Evolutionary conservation across 2,329 filamentous ascomycete species (phyloP).

Genomic region (Penicillium sp.): DNA sequence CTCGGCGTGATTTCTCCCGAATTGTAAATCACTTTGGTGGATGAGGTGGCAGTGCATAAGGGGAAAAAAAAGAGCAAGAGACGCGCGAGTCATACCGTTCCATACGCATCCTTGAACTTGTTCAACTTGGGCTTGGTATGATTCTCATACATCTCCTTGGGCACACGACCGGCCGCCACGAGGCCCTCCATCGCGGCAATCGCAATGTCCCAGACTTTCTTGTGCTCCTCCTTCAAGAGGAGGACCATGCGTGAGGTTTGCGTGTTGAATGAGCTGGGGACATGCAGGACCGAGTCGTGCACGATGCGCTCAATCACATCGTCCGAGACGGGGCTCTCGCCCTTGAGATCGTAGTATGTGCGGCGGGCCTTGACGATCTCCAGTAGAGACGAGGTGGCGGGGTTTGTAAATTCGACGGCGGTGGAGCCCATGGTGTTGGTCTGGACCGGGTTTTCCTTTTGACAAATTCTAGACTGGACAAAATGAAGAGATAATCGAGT

Average conservation of each 20-base stretch:
- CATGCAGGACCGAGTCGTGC: constrained; percentile 52
- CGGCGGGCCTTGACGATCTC: constrained; percentile 30
- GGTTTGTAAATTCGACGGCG: constrained; percentile 30
- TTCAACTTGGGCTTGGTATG: constrained; percentile 41
- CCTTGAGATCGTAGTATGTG: constrained; percentile 28
- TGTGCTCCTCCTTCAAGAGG: constrained; percentile 74
- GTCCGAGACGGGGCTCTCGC: constrained; percentile 30
- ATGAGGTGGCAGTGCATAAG: too few species aligned
- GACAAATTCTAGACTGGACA: too few species aligned
- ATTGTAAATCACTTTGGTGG: background rate
- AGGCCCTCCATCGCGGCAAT: constrained; percentile 54
- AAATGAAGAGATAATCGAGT: too few species aligned
- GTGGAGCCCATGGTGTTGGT: constrained; percentile 34
- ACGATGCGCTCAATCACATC: constrained; percentile 28
- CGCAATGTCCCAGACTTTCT: constrained; percentile 77
- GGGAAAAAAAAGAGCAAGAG: too few species aligned
- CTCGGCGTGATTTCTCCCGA: too few species aligned
- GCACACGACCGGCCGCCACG: constrained; percentile 43
- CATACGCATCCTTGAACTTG: constrained; percentile 65
- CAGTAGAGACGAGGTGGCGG: constrained; percentile 25
- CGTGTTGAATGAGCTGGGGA: constrained; percentile 79
- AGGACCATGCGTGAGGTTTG: constrained; percentile 74
- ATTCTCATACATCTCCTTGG: constrained; percentile 48
- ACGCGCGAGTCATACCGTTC: constrained; percentile 53
- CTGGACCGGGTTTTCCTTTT: constrained; percentile 1